phyloP scores from a whole-genome alignment of 2,329 filamentous ascomycete species.

The Xylaria sp. region DNA sequence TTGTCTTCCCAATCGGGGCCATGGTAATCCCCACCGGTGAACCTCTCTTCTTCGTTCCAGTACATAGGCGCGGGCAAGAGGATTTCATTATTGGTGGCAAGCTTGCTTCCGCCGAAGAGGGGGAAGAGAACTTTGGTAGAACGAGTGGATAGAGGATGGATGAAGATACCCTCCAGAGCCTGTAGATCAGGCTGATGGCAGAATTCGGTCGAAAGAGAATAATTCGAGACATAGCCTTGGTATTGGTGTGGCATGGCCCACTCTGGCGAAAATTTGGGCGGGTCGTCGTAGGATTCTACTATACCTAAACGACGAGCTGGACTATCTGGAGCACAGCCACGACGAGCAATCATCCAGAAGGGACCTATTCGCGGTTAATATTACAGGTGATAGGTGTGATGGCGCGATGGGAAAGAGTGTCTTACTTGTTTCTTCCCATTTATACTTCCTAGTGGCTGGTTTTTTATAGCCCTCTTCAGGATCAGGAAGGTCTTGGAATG shows the following conservation, averaged over 20 bases:
- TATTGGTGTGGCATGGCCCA: constrained; percentile 62
- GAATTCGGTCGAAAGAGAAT: constrained; percentile 68
- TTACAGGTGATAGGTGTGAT: background rate
- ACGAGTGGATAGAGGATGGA: constrained; percentile 67
- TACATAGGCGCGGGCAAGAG: constrained; percentile 77
- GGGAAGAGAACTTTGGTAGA: constrained; percentile 70
- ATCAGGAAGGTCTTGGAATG: constrained; percentile 57
- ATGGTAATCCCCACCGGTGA: constrained; percentile 66
- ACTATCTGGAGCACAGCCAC: constrained; percentile 72
- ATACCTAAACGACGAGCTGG: constrained; percentile 63
- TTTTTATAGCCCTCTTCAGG: constrained; percentile 53
- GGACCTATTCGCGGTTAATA: constrained; percentile 52
- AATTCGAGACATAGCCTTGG: constrained; percentile 71
- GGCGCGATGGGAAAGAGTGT: background rate
- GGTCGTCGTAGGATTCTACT: constrained; percentile 57
- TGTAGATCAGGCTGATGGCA: constrained; percentile 74
- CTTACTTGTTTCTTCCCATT: constrained; percentile 65
- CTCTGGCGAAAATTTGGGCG: constrained; percentile 59
- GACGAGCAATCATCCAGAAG: constrained; percentile 68
- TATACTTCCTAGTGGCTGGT: constrained; percentile 53
- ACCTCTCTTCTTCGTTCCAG: constrained; percentile 71
- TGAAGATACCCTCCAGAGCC: constrained; percentile 72
- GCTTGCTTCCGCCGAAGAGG: constrained; percentile 75
- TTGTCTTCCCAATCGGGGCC: constrained; percentile 70
- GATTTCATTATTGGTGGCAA: constrained; percentile 76